Conservation (phyloP, 192 early-diverging fungal species). For the Linderina pennispora region DNA sequence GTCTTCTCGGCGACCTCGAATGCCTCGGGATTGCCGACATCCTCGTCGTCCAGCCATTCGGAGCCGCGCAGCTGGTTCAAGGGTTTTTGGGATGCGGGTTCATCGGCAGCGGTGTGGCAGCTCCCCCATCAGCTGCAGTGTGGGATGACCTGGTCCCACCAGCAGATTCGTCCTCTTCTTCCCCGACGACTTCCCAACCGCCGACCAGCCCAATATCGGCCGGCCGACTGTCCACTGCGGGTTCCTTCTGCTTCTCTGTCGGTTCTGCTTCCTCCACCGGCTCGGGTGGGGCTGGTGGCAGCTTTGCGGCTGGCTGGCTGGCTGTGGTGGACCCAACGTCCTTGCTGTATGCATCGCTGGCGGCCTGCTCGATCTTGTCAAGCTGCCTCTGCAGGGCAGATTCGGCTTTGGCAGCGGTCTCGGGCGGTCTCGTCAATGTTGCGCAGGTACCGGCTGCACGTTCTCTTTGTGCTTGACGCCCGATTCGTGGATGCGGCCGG, state of each 20-base stretch:
- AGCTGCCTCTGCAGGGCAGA: conserved; percentile 56
- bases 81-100: not conserved
- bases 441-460: conserved; percentile 66
- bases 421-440: conserved; percentile 53
- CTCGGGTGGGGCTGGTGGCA: not conserved
- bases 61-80: conserved; percentile 7
- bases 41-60: conserved; percentile 24
- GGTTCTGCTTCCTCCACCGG: not conserved
- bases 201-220: conserved; percentile 24
- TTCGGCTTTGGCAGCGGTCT: conserved; percentile 48
- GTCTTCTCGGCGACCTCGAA: conserved; percentile 40
- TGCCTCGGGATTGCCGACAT: conserved; percentile 1
- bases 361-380: conserved; percentile 60
- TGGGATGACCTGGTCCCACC: not conserved
- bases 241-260: not conserved
- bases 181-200: conserved; percentile 38
- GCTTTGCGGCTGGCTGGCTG: not conserved
- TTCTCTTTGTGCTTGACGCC: conserved; percentile 82
- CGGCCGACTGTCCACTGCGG: conserved; percentile 5
- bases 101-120: not conserved
- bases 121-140: too few species aligned
- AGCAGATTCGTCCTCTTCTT: not conserved
- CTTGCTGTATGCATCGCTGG: conserved; percentile 14
- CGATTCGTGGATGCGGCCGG: conserved; percentile 62
- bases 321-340: conserved; percentile 9